Conservation (phyloP, 139 green algal species). For the Eudorina sp. region DNA sequence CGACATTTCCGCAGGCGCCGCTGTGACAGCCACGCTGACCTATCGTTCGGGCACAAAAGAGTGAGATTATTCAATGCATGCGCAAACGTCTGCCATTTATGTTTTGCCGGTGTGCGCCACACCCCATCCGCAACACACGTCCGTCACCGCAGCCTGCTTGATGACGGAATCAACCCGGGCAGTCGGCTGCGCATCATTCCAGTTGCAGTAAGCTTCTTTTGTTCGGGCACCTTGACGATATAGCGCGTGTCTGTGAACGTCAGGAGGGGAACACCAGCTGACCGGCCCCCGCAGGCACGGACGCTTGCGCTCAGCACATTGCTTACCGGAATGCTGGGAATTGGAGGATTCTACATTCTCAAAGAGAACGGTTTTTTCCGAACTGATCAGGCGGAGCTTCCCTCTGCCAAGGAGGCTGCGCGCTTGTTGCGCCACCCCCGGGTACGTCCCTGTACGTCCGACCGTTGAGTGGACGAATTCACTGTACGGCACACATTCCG, state of each 20-base stretch:
- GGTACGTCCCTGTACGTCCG: neutral
- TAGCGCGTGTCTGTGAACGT: neutral
- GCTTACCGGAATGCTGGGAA: constrained; percentile 40
- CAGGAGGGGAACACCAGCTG: neutral
- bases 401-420: constrained; percentile 45
- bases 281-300: neutral
- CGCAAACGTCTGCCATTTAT: neutral
- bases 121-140: neutral
- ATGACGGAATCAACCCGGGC: constrained; percentile 55
- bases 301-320: constrained; percentile 48
- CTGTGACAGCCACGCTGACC: constrained; percentile 15
- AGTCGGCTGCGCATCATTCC: constrained; percentile 52
- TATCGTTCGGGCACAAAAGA: constrained; percentile 55
- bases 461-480: too few species aligned
- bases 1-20: constrained; percentile 46
- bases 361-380: constrained; percentile 49
- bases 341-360: constrained; percentile 44
- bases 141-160: constrained; percentile 44
- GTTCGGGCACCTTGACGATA: neutral
- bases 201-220: constrained; percentile 28
- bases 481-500: too few species aligned
- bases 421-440: constrained; percentile 17
- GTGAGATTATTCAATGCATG: constrained; percentile 16
- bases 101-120: neutral
- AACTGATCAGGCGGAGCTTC: constrained; percentile 47